Conservation (phyloP, 441 rosid genomes). For the Francoa sonchifolia region DNA sequence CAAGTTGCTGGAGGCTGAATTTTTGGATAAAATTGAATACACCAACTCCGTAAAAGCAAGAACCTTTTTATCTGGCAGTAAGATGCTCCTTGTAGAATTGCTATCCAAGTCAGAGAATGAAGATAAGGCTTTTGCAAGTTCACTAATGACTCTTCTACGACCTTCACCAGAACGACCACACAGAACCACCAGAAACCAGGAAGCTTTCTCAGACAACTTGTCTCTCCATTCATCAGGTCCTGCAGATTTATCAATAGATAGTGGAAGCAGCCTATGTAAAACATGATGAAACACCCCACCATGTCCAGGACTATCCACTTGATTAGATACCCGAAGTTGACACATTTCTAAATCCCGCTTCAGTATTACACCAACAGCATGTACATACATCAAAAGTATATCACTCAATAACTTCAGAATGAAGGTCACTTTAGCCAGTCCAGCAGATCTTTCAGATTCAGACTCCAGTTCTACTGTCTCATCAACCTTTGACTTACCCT, state of each 20-base stretch:
- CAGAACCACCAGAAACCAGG: slow-evolving; percentile 81
- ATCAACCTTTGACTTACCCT: slow-evolving; percentile 90
- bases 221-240: slow-evolving; percentile 90
- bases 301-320: slow-evolving; percentile 37
- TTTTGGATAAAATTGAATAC: slow-evolving; percentile 76
- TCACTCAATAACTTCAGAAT: slow-evolving; percentile 86
- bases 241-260: slow-evolving; percentile 51
- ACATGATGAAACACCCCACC: slow-evolving; percentile 75
- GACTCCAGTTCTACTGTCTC: slow-evolving; percentile 47
- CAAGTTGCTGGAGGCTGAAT: slow-evolving; percentile 65
- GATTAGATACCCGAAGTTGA: slow-evolving; percentile 59
- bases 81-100: slow-evolving; percentile 39
- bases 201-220: slow-evolving; percentile 83
- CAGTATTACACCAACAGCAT: slow-evolving; percentile 79
- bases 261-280: slow-evolving; percentile 69
- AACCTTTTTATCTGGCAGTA: slow-evolving; percentile 74
- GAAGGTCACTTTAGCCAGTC: slow-evolving; percentile 80
- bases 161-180: slow-evolving; percentile 95
- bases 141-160: slow-evolving; percentile 71
- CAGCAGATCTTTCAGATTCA: slow-evolving; percentile 77
- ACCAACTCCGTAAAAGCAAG: slow-evolving; percentile 68
- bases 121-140: slow-evolving; percentile 72
- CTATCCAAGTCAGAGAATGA: slow-evolving; percentile 55
- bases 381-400: slow-evolving; percentile 74
- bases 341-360: slow-evolving; percentile 75